Evolutionary conservation across 139 green algal genomes (phyloP).

Genomic region (Tetraselmis chui): DNA sequence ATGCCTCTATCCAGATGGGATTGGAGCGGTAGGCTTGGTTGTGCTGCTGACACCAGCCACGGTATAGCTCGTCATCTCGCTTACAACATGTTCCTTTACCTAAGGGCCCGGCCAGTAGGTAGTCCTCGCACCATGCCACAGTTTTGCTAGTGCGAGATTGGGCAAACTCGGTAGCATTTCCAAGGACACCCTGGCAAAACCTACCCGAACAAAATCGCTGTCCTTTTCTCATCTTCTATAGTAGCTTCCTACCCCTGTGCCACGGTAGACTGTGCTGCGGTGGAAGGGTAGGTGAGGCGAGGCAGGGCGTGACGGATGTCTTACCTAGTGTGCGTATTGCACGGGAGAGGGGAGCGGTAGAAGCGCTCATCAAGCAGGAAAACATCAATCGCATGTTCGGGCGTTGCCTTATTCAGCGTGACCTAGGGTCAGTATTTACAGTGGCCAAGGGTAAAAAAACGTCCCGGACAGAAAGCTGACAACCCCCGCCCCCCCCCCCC

Average conservation of each 20-base stretch:
- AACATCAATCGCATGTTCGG: constrained; percentile 41
- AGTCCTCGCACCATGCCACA: constrained; percentile 40
- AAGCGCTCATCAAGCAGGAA: constrained; percentile 61
- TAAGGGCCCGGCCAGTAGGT: constrained; percentile 26
- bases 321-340: constrained; percentile 11
- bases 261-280: too few relatives aligned
- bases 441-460: too few relatives aligned
- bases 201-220: too few relatives aligned
- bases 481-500: too few relatives aligned
- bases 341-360: constrained; percentile 55
- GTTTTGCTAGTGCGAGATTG: background rate
- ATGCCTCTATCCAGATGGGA: constrained; percentile 26
- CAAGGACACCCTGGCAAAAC: background rate
- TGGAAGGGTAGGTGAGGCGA: too few relatives aligned
- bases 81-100: constrained; percentile 44
- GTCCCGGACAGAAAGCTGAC: too few relatives aligned
- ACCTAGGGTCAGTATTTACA: too few relatives aligned
- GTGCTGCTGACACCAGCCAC: constrained; percentile 36
- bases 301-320: too few relatives aligned
- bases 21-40: constrained; percentile 3
- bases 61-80: constrained; percentile 36
- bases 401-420: constrained; percentile 32
- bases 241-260: too few relatives aligned
- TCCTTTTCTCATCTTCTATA: too few relatives aligned
- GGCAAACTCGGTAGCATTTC: background rate